Conservation (phyloP, 2,329 filamentous ascomycete species). For the Ceratocystis diversiconidia region DNA sequence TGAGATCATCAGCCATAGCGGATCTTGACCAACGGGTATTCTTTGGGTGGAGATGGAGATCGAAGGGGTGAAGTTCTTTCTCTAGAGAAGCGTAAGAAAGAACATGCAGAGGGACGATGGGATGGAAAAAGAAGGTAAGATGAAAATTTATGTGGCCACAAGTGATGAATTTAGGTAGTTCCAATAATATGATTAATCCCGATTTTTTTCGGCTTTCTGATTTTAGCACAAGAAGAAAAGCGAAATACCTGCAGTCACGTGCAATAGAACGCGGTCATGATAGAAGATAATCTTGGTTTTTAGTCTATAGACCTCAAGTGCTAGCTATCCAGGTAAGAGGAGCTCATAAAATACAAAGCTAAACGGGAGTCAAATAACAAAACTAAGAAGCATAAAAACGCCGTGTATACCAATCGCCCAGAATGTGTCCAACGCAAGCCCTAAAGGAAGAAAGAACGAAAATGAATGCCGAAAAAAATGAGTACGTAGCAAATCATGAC, state of each 20-base stretch:
- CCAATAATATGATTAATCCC: neutral
- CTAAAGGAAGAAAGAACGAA: conserved; percentile 3
- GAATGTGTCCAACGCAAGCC: conserved; percentile 13
- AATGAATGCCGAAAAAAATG: conserved; percentile 5
- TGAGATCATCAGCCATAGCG: neutral
- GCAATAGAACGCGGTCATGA: neutral
- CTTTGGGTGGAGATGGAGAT: neutral
- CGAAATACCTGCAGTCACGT: neutral
- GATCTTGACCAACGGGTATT: neutral
- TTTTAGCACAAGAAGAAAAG: neutral
- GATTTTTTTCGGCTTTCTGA: neutral
- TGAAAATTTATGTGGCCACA: neutral
- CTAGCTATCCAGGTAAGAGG: neutral
- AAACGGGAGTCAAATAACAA: neutral
- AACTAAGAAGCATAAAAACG: conserved; percentile 9
- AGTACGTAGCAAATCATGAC: conserved; percentile 13
- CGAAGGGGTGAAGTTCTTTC: neutral
- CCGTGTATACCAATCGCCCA: conserved; percentile 11
- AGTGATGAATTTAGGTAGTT: neutral
- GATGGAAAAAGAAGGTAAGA: neutral
- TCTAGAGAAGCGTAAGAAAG: neutral
- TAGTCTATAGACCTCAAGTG: neutral
- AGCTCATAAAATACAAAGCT: conserved; percentile 7
- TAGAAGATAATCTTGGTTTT: neutral
- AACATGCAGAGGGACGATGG: neutral